Evolutionary conservation across 2,329 filamentous ascomycete species (phyloP).

Genomic region (Orbilia ellipsospora): DNA sequence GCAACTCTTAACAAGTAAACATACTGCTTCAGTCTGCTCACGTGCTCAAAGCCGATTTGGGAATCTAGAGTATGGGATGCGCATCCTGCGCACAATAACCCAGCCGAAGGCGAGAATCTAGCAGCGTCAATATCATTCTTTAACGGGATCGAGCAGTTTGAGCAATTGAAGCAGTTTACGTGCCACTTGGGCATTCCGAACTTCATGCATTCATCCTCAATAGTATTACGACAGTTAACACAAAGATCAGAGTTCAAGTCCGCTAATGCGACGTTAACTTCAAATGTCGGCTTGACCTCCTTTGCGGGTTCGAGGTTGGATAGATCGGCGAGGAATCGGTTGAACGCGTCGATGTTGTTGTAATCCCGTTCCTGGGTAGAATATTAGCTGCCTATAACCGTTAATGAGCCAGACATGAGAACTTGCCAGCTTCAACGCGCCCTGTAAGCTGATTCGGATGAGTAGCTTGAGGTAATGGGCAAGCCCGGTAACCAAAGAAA

Average conservation of each 20-base stretch:
- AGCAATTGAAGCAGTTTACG: conserved; percentile 77
- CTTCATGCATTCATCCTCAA: conserved; percentile 91
- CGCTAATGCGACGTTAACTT: conserved; percentile 75
- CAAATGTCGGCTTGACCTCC: conserved; percentile 75
- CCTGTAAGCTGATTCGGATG: conserved; percentile 95
- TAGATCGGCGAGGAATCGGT: conserved; percentile 84
- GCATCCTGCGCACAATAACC: conserved; percentile 78
- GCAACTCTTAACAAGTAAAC: conserved; percentile 92
- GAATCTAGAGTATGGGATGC: conserved; percentile 69
- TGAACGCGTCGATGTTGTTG: conserved; percentile 77
- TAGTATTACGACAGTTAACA: conserved; percentile 80
- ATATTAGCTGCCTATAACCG: not conserved
- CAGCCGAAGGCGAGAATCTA: conserved; percentile 72
- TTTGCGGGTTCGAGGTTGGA: conserved; percentile 82
- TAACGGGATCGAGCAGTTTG: conserved; percentile 78
- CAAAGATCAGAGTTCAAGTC: conserved; percentile 87
- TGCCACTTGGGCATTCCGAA: conserved; percentile 84
- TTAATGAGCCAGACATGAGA: not conserved
- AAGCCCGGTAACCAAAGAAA: conserved; percentile 94
- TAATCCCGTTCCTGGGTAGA: conserved; percentile 76
- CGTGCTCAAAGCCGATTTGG: conserved; percentile 74
- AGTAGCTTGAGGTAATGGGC: conserved; percentile 97
- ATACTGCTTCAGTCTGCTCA: conserved; percentile 92
- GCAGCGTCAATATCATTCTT: conserved; percentile 76
- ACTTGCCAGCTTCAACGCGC: conserved; percentile 77